Conservation (phyloP, 1,284 basidiomycete species). For the Schizopora paradoxa region DNA sequence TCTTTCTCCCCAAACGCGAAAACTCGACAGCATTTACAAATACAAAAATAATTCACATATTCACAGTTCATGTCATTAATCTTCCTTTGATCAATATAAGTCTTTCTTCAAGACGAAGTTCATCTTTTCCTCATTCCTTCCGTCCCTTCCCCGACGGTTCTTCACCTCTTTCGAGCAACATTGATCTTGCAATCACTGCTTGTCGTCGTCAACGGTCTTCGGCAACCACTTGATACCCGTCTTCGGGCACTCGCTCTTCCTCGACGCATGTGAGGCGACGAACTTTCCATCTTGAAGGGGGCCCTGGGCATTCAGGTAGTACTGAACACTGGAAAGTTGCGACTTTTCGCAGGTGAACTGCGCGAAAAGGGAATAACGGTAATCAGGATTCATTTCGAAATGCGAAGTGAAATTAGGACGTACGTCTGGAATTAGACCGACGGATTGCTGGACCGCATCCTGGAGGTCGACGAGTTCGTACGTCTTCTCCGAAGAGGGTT, state of each 20-base stretch:
- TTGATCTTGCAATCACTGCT: too few species aligned
- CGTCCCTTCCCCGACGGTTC: too few species aligned
- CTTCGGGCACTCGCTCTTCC: conserved; percentile 8
- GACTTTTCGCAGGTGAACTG: conserved; percentile 8
- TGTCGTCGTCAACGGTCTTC: conserved; percentile 14
- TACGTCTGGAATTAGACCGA: conserved; percentile 19
- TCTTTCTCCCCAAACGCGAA: too few species aligned
- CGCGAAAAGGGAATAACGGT: background rate
- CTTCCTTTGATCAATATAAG: too few species aligned
- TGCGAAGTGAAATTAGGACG: too few species aligned
- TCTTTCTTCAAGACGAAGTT: too few species aligned
- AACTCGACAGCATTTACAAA: too few species aligned
- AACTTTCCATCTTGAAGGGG: conserved; percentile 17
- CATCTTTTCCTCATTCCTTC: too few species aligned
- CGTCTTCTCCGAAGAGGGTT: conserved; percentile 16
- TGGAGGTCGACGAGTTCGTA: conserved; percentile 21
- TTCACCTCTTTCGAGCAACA: too few species aligned
- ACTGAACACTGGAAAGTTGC: conserved; percentile 11
- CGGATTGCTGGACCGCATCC: conserved; percentile 16
- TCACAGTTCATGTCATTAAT: too few species aligned
- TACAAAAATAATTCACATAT: too few species aligned
- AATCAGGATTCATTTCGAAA: too few species aligned
- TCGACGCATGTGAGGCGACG: conserved; percentile 11
- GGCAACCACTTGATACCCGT: conserved; percentile 12
- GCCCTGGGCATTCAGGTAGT: conserved; percentile 18